Conservation (phyloP, 2,329 filamentous ascomycete species). For the Seiridium cupressi region DNA sequence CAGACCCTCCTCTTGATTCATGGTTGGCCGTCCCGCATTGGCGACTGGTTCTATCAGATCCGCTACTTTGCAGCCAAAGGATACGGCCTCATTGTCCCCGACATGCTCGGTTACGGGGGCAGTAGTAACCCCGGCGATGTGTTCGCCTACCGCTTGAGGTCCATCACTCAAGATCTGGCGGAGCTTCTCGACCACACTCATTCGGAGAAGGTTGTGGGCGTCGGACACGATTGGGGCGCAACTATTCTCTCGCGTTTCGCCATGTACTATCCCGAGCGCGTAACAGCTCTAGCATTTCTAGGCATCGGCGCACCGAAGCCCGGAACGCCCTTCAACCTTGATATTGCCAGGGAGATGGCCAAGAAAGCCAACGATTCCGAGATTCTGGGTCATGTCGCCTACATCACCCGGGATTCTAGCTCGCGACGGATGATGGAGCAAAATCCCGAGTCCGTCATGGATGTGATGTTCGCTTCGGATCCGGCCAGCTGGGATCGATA, state of each 20-base stretch:
- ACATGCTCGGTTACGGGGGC: constrained; percentile 29
- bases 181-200: constrained; percentile 30
- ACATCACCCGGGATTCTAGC: not conserved
- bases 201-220: constrained; percentile 26
- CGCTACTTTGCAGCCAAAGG: constrained; percentile 25
- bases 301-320: constrained; percentile 35
- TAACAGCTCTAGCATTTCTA: constrained; percentile 31
- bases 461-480: constrained; percentile 7
- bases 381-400: constrained; percentile 7
- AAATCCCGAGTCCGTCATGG: constrained; percentile 8
- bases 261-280: constrained; percentile 32
- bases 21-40: constrained; percentile 10
- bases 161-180: constrained; percentile 27
- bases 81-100: constrained; percentile 29
- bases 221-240: constrained; percentile 44
- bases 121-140: constrained; percentile 29
- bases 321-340: constrained; percentile 19
- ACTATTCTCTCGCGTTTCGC: constrained; percentile 32
- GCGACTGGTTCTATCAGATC: constrained; percentile 10
- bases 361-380: constrained; percentile 3
- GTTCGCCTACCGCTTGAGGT: constrained; percentile 26
- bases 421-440: constrained; percentile 3
- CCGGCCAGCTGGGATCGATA: not conserved
- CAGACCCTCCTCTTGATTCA: constrained; percentile 8
- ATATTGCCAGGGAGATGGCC: constrained; percentile 6